Evolutionary conservation across 2,329 filamentous ascomycete genomes (phyloP).

Genomic region (Anisogramma anomala): DNA sequence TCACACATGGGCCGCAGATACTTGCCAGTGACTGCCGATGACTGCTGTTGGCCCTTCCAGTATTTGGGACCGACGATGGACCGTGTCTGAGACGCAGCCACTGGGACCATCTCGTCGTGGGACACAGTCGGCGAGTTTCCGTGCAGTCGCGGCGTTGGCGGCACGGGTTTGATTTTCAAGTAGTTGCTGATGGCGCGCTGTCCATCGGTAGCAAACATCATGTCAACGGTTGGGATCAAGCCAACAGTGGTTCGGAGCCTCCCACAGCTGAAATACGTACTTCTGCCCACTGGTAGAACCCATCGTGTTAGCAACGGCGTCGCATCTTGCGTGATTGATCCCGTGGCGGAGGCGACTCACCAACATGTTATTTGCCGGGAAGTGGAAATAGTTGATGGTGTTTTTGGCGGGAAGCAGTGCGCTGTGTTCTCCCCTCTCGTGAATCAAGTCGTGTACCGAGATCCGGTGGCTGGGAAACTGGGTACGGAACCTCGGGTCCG

Average conservation of each 20-base stretch:
- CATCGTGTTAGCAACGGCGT: neutral
- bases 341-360: constrained; percentile 5
- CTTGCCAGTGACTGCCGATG: constrained; percentile 9
- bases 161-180: neutral
- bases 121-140: neutral
- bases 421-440: neutral
- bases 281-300: constrained; percentile 10
- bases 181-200: constrained; percentile 9
- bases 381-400: constrained; percentile 16
- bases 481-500: constrained; percentile 8
- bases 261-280: constrained; percentile 6
- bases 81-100: neutral
- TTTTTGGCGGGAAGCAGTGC: neutral
- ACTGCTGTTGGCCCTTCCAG: constrained; percentile 11
- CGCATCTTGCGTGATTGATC: neutral
- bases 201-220: neutral
- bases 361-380: constrained; percentile 18
- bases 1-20: constrained; percentile 13
- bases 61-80: constrained; percentile 1
- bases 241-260: no score
- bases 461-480: constrained; percentile 11
- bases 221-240: no score
- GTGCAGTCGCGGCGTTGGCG: neutral
- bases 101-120: neutral
- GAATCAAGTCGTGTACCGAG: constrained; percentile 6